Percentiles rank a stretch among this genome's conserved stretches.
Evolutionary conservation across 495 filamentous ascomycete genomes (phyloP).

Genomic region (Hyaloscypha bicolor): DNA sequence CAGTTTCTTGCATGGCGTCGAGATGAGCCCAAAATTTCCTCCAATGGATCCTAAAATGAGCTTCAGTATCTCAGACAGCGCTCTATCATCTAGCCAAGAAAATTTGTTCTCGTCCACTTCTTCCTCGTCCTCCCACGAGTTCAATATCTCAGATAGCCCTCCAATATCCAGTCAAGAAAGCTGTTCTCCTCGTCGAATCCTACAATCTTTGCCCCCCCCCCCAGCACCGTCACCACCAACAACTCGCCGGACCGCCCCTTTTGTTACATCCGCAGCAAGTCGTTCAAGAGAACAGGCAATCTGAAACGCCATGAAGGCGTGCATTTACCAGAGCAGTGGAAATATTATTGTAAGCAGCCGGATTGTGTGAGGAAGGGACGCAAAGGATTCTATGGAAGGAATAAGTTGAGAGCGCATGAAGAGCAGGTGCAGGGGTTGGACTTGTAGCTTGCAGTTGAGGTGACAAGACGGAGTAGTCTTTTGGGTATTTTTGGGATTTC

Average conservation of each 20-base stretch:
- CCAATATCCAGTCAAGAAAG: background rate
- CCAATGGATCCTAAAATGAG: background rate
- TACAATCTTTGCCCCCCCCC: no score
- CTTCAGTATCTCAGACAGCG: background rate
- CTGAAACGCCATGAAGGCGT: slow-evolving; percentile 3
- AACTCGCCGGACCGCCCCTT: no score
- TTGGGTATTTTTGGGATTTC: no score
- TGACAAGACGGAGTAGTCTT: no score
- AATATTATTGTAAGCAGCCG: background rate
- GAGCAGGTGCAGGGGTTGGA: background rate
- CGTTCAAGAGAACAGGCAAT: slow-evolving; percentile 3
- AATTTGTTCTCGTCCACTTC: no score
- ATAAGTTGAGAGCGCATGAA: background rate
- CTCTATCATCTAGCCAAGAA: background rate
- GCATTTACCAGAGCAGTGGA: background rate
- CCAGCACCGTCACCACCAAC: no score
- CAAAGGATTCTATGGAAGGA: slow-evolving; percentile 4
- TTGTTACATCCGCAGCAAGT: no score
- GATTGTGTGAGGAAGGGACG: background rate
- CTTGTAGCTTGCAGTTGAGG: no score
- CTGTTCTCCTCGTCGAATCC: background rate
- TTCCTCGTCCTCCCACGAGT: no score
- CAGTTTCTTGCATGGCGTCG: background rate
- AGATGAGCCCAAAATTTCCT: background rate
- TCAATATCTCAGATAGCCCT: background rate